Conservation (phyloP, 768 basidiomycete genomes). For the Chiua virens region DNA sequence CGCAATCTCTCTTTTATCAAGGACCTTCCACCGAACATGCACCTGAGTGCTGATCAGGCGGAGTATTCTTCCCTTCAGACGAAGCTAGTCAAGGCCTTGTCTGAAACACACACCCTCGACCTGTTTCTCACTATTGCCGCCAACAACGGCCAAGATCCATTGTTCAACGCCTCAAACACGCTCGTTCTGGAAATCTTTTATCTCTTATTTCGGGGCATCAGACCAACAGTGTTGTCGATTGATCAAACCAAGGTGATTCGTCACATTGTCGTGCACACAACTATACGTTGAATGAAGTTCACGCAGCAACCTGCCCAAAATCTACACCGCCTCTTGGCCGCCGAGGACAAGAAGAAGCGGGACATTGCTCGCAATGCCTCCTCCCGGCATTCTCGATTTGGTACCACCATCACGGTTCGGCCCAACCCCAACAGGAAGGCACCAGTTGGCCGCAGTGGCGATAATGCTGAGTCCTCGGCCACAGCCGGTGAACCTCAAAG, state of each 20-base stretch:
- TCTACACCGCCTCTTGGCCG: constrained; percentile 72
- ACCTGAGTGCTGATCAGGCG: constrained; percentile 73
- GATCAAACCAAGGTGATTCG: constrained; percentile 63
- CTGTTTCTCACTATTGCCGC: constrained; percentile 85
- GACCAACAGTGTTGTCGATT: constrained; percentile 53
- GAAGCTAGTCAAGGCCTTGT: constrained; percentile 67
- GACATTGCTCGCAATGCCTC: constrained; percentile 53
- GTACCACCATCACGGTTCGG: constrained; percentile 87
- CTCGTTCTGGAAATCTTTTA: constrained; percentile 92
- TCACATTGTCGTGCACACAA: constrained; percentile 4
- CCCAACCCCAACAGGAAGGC: constrained; percentile 57
- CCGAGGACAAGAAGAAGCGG: constrained; percentile 67
- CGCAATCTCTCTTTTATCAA: constrained; percentile 95
- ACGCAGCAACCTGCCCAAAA: constrained; percentile 64
- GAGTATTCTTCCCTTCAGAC: constrained; percentile 80
- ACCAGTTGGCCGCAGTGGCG: constrained; percentile 17
- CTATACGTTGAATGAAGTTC: constrained; percentile 11
- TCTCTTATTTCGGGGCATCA: constrained; percentile 80
- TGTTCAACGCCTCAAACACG: constrained; percentile 85
- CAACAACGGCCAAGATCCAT: constrained; percentile 70
- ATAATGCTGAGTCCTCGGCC: constrained; percentile 23
- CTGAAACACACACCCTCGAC: constrained; percentile 70
- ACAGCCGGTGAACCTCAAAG: constrained; percentile 20
- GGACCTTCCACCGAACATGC: constrained; percentile 73
- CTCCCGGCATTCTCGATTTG: constrained; percentile 93